phyloP scores from a whole-genome alignment of 192 early-diverging fungal genomes.

The Backusella morwellensis region DNA sequence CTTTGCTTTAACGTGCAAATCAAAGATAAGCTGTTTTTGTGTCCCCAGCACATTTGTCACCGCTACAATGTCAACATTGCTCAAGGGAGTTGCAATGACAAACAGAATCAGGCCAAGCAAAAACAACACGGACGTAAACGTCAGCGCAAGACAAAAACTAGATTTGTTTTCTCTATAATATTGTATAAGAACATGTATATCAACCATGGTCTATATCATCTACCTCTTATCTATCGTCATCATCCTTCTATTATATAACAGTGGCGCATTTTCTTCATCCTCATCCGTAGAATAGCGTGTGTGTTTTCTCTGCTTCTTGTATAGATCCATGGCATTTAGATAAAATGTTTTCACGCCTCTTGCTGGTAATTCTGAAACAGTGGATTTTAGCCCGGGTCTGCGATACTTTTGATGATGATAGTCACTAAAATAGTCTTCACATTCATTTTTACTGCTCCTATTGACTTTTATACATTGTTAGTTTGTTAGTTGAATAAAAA shows the following conservation, averaged over 20 bases:
- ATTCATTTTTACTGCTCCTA: background rate
- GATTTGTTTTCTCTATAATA: background rate
- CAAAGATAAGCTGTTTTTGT: slow-evolving; percentile 15
- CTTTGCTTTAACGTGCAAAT: slow-evolving; percentile 11
- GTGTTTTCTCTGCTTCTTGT: background rate
- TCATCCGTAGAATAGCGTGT: background rate
- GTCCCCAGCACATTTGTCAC: slow-evolving; percentile 7
- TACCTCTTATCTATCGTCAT: background rate
- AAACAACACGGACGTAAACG: background rate
- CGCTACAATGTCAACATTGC: background rate
- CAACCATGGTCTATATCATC: background rate
- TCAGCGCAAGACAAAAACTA: background rate
- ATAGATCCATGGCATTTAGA: background rate
- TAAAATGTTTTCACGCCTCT: slow-evolving; percentile 13
- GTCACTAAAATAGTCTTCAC: slow-evolving; percentile 1
- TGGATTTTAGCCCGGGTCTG: slow-evolving; percentile 2
- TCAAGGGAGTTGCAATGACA: background rate
- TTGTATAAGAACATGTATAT: background rate
- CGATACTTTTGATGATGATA: slow-evolving; percentile 9
- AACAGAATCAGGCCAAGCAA: background rate
- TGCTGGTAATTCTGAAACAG: slow-evolving; percentile 10
- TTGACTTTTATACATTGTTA: background rate
- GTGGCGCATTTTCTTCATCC: slow-evolving; percentile 3
- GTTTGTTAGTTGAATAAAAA: too few species aligned
- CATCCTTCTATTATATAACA: background rate